A percentile compares a stretch with the other conserved stretches of the same genome.
Conservation (phyloP, 2,329 filamentous ascomycete genomes). For the Onygenales sp. region DNA sequence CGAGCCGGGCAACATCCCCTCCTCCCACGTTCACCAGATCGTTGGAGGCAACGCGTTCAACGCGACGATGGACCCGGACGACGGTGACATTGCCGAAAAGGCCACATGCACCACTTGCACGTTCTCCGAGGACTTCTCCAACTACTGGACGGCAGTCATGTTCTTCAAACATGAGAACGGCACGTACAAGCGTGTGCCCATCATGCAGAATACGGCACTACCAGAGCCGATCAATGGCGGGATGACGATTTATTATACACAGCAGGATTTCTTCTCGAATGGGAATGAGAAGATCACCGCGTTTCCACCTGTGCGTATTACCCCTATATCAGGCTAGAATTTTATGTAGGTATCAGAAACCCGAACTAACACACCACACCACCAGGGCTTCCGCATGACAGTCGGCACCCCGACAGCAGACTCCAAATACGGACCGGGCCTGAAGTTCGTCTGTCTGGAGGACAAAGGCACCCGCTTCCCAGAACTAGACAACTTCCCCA, state of each 20-base stretch:
- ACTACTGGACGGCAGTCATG: slow-evolving; percentile 41
- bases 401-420: neutral
- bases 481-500: neutral
- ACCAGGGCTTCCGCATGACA: neutral
- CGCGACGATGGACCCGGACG: slow-evolving; percentile 36
- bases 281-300: neutral
- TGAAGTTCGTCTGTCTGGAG: no score
- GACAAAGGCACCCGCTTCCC: no score
- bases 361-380: neutral
- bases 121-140: slow-evolving; percentile 37
- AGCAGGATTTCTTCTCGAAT: neutral
- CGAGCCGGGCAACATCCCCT: neutral
- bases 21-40: neutral
- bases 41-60: slow-evolving; percentile 31
- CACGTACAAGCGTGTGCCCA: slow-evolving; percentile 35
- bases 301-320: neutral
- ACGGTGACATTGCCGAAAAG: slow-evolving; percentile 11
- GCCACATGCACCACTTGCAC: slow-evolving; percentile 30
- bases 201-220: slow-evolving; percentile 13
- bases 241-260: neutral
- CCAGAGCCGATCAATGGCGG: neutral
- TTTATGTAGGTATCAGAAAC: no score
- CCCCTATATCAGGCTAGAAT: neutral
- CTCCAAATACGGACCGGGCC: no score
- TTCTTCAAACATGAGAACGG: slow-evolving; percentile 39